Evolutionary conservation across 2,329 filamentous ascomycete species (phyloP).

Genomic region (Arachnopeziza araneosa): DNA sequence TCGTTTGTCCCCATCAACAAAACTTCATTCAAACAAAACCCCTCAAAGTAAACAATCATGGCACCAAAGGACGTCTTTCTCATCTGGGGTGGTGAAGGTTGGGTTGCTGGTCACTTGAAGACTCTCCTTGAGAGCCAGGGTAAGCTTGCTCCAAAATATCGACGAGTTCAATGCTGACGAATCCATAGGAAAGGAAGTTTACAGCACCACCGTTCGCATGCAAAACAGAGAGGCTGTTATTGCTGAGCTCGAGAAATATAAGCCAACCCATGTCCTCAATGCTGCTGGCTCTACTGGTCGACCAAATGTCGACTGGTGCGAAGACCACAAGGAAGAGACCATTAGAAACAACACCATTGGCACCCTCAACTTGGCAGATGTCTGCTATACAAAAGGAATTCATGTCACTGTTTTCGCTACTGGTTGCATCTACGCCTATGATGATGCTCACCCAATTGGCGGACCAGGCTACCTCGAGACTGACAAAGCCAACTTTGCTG

Average conservation of each 20-base stretch:
- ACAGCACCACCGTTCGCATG: conserved; percentile 58
- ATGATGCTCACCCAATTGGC: conserved; percentile 53
- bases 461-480: conserved; percentile 56
- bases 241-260: conserved; percentile 49
- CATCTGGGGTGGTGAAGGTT: conserved; percentile 60
- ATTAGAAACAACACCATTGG: conserved; percentile 63
- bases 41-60: conserved; percentile 13
- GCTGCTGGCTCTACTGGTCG: conserved; percentile 60
- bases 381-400: conserved; percentile 51
- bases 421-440: conserved; percentile 62
- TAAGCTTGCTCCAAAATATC: conserved; percentile 2
- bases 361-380: conserved; percentile 57
- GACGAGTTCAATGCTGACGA: conserved; percentile 6
- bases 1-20: neutral
- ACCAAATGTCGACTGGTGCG: conserved; percentile 67
- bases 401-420: conserved; percentile 63
- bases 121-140: conserved; percentile 49
- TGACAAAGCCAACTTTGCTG: conserved; percentile 58
- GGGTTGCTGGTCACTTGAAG: conserved; percentile 58
- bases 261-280: conserved; percentile 63
- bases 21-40: neutral
- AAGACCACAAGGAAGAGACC: conserved; percentile 62
- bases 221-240: conserved; percentile 54
- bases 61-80: conserved; percentile 42
- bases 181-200: conserved; percentile 47